Conservation (phyloP, 1,284 basidiomycete species). For the Ustilago shanxiensis region DNA sequence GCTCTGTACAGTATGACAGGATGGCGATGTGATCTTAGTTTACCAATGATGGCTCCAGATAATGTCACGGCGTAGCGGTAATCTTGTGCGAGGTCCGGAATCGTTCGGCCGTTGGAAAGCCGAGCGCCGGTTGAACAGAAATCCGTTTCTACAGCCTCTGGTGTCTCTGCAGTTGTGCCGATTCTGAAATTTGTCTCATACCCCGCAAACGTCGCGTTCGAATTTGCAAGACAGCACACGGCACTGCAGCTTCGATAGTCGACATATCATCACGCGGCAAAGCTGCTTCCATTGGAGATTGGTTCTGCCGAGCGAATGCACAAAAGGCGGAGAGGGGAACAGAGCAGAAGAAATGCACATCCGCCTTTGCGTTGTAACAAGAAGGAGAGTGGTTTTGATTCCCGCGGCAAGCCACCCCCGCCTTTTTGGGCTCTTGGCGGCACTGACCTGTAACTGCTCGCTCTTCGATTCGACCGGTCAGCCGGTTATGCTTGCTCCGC, state of each 20-base stretch:
- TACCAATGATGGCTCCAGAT: not conserved
- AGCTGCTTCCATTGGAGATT: not conserved
- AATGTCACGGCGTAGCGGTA: not conserved
- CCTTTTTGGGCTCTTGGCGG: not conserved
- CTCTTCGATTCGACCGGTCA: conserved; percentile 14
- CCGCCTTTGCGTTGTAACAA: not conserved
- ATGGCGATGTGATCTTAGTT: not conserved
- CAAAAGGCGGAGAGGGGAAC: too few relatives aligned
- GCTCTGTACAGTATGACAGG: not conserved
- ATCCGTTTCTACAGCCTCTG: not conserved
- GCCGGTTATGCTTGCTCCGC: conserved; percentile 14
- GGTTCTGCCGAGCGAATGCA: conserved; percentile 3
- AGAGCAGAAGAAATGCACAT: too few relatives aligned
- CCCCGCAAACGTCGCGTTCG: conserved; percentile 7
- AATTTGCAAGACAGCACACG: conserved; percentile 2
- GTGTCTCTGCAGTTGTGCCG: not conserved
- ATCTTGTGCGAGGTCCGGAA: not conserved
- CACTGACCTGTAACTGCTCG: conserved; percentile 14
- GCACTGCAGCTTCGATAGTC: not conserved
- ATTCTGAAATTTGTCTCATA: not conserved
- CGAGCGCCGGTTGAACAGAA: conserved; percentile 7
- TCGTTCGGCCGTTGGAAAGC: conserved; percentile 10
- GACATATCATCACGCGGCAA: not conserved
- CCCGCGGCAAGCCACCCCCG: conserved; percentile 2
- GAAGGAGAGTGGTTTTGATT: not conserved